Evolutionary conservation across 768 basidiomycete genomes (phyloP), one percentile per base, ranked within the genome.

Genomic region (Amanita inopinata): DNA sequence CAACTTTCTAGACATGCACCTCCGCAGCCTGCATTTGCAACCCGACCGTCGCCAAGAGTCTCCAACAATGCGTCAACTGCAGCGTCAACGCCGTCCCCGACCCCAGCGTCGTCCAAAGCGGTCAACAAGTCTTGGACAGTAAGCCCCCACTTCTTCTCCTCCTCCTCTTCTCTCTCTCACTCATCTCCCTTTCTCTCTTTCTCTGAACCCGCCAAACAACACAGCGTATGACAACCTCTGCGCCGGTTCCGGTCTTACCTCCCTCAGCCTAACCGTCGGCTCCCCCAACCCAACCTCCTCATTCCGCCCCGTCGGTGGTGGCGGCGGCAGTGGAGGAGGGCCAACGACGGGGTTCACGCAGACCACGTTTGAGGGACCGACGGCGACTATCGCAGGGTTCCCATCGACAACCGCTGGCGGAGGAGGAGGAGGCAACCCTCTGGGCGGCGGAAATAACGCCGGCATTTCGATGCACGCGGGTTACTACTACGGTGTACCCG

Each of bases 11-110:
- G 38, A 39, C 38, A 15, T 39, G 38, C 18, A 27, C 24, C 12
- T 14, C 35, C 25, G 17, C 25, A 7, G 2, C 27, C 18, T 44
- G 43, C 17, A n/a, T 44, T 19, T 44, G 43, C 43, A 44, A 11
- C 9, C 0, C 34, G 2, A 8, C 9, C 10, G 12, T 31, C 5
- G 35, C 14, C 33, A 22, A 18, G 14, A 44, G 43, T 30, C 2
- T 37, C 6, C 11, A 28, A 17, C 12, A 31, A 14, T 44, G 43
- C 34, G 31, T 44, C 11, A 30, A 20, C 17, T 44, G 43, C 19
- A 31, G 5, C 10, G 43, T 32, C 11, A 30, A 37, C 24, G 15
- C 18, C 34, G 6, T 36, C 1, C 43, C 43, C 12, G 17, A 18
- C 9, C 18, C 24, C 17, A 17, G 12, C 27, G 12, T 30, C 25